These are phyloP conservation scores for Hygrophorus pudorinus DNA, from an alignment of 768 basidiomycete genomes.

Conservation along the genomic window DNA sequence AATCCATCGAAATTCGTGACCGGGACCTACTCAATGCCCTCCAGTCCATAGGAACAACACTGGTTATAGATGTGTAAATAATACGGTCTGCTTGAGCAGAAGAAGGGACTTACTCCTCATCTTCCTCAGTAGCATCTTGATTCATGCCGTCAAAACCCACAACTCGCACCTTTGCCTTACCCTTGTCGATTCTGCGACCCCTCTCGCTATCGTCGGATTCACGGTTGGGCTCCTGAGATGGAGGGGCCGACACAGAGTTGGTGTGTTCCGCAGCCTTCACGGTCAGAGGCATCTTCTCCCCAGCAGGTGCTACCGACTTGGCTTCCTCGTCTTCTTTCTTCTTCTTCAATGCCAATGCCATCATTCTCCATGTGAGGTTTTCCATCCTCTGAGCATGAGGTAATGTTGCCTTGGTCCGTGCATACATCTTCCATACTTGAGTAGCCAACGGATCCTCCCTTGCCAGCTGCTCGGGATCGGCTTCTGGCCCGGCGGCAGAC, in stretches of 20 bases:
- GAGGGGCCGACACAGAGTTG: conserved; percentile 9
- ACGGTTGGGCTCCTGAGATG: conserved; percentile 11
- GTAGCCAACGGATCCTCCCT: conserved; percentile 88
- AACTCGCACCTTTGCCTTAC: conserved; percentile 67
- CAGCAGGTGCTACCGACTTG: conserved; percentile 4
- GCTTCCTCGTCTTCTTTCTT: conserved; percentile 65
- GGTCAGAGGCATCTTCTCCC: no score
- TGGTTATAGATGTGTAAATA: conserved; percentile 19
- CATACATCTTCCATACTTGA: conserved; percentile 96
- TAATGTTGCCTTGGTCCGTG: conserved; percentile 77
- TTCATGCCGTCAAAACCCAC: conserved; percentile 74
- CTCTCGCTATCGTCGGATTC: conserved; percentile 32
- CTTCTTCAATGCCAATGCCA: conserved; percentile 90
- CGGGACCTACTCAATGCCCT: conserved; percentile 83
- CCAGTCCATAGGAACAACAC: conserved; percentile 83
- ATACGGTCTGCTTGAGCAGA: conserved; percentile 5
- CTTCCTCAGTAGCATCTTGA: conserved; percentile 54
- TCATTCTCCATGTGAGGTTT: conserved; percentile 97
- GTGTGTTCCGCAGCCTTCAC: no score
- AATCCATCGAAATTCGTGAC: conserved; percentile 87
- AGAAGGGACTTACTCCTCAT: conserved; percentile 54
- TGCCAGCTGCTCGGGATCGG: conserved; percentile 56
- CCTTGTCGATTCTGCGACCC: conserved; percentile 72
- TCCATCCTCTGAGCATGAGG: conserved; percentile 96
- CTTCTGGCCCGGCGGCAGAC: conserved; percentile 31